Evolutionary conservation across 225 moss, liverwort and hornwort genomes (phyloP).

Genomic region (Marchantia polymorpha): DNA sequence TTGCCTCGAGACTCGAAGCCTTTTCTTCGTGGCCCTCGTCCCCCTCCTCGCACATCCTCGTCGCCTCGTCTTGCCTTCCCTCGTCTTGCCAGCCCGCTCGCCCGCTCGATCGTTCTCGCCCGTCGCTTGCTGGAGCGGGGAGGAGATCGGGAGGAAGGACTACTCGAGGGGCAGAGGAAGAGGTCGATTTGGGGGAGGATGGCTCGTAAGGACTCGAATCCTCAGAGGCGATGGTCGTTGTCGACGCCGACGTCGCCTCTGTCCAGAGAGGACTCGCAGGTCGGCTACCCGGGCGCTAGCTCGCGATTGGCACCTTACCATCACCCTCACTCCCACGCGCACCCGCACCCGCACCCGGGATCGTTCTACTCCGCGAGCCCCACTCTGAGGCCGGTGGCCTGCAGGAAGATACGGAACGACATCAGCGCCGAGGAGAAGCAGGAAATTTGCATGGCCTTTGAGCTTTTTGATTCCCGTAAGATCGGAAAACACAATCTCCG

Average conservation of each 20-base stretch:
- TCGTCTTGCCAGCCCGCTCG: not conserved
- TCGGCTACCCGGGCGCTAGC: slow-evolving; percentile 11
- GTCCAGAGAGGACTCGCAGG: slow-evolving; percentile 29
- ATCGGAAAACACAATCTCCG: slow-evolving; percentile 50
- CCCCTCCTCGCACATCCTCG: not conserved
- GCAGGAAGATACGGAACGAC: slow-evolving; percentile 49
- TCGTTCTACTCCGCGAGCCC: slow-evolving; percentile 27
- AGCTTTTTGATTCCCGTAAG: slow-evolving; percentile 73
- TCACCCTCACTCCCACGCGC: no score
- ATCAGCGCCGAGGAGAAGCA: slow-evolving; percentile 55
- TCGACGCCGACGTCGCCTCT: slow-evolving; percentile 41
- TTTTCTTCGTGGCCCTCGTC: not conserved
- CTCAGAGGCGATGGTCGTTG: slow-evolving; percentile 14
- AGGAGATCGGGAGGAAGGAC: not conserved
- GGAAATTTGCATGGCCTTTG: slow-evolving; percentile 66
- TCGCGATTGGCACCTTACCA: slow-evolving; percentile 35
- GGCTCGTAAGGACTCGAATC: slow-evolving; percentile 14
- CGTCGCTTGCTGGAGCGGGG: not conserved
- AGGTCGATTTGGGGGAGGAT: not conserved
- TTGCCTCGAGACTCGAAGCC: not conserved
- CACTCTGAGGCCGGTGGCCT: slow-evolving; percentile 4
- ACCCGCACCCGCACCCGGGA: no score
- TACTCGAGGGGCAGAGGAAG: no score
- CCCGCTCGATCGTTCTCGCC: no score
- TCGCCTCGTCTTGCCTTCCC: not conserved